Base-by-base conservation (phyloP, 352 stramenopile genomes). In the Stramenopiles sp. region DNA sequence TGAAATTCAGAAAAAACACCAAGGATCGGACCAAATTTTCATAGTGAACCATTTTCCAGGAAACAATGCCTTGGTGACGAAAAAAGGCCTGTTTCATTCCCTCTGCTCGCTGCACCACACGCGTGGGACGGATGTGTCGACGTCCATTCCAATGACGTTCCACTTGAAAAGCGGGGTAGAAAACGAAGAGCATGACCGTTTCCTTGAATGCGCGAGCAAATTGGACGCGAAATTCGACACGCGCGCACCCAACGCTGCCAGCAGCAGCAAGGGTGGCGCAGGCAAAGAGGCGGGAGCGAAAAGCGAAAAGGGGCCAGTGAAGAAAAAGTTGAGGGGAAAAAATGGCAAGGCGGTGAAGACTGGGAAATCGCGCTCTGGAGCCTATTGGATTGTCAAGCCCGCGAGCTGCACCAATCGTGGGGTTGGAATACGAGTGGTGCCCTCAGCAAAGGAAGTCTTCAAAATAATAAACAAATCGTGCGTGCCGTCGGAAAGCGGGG, bases 351-450 rank as follows among this genome's bases (percentile, higher is more conserved):
- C 12, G 43, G 43, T 71, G 35, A 33, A 4, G 35, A 71, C 33
- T 6, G 31, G 31, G 43, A 71, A 71, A 71, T 35, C 4, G 35
- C 53, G 53, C 1, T 6, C 53, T 4, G 53, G 53, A 35, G 53
- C 53, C 33, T 71, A 71, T 71, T 71, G 53, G 53, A 71, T 71
- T 2, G 53, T 71, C 4, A 71, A 71, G 35, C 53, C 53, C 33
- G 53, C 53, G 35, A 35, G 31, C 2, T 35, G 33, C 31, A 71
- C 53, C 2, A 71, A 71, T 71, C 53, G 53, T 71, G 53, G 53
- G 2, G 33, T 35, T 71, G 53, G 53, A 35, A 71, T 71, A 6
- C 33, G 35, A 71, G 53, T 71, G 1, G 53, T 71, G 6, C 31
- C 53, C 6, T 71, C 53, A 2, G 6, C 6, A 6, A 2, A 71